phyloP scores from a whole-genome alignment of 768 basidiomycete species.

The Russula emetica region DNA sequence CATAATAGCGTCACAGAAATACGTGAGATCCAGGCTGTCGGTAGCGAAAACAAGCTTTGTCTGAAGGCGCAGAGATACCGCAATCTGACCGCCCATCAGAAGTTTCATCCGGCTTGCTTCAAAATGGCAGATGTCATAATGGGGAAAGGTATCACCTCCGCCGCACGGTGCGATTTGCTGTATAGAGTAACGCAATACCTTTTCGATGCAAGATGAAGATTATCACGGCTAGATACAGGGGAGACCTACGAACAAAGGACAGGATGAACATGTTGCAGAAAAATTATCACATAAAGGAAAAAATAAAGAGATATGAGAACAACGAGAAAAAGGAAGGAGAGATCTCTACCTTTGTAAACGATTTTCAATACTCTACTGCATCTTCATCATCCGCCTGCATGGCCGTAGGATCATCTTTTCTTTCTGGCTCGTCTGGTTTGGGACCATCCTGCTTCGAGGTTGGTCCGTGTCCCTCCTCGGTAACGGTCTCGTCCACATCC shows the following conservation, averaged over 20 bases:
- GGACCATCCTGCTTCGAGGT: slow-evolving; percentile 14
- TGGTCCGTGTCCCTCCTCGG: slow-evolving; percentile 17
- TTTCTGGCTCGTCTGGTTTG: slow-evolving; percentile 24
- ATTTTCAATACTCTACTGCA: slow-evolving; percentile 65
- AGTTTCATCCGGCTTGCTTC: slow-evolving; percentile 8
- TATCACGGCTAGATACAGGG: slow-evolving; percentile 26
- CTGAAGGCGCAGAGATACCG: slow-evolving; percentile 12
- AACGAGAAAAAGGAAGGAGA: slow-evolving; percentile 10
- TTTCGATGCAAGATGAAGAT: slow-evolving; percentile 18
- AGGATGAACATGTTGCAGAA: slow-evolving; percentile 17
- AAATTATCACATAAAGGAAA: slow-evolving; percentile 17
- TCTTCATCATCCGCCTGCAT: slow-evolving; percentile 73
- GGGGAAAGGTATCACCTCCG: not conserved
- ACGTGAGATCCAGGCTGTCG: slow-evolving; percentile 18
- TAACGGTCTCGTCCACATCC: slow-evolving; percentile 24
- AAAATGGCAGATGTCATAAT: slow-evolving; percentile 22
- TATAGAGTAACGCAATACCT: slow-evolving; percentile 5
- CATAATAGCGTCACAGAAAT: slow-evolving; percentile 10
- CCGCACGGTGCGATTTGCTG: slow-evolving; percentile 3
- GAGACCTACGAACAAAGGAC: slow-evolving; percentile 21
- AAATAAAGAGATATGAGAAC: slow-evolving; percentile 18
- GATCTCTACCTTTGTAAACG: slow-evolving; percentile 20
- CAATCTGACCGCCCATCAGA: slow-evolving; percentile 17
- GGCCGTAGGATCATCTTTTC: slow-evolving; percentile 35
- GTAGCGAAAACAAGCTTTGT: slow-evolving; percentile 19